Conservation (phyloP, 106 monocot genomes). For the Chionographis japonica region DNA sequence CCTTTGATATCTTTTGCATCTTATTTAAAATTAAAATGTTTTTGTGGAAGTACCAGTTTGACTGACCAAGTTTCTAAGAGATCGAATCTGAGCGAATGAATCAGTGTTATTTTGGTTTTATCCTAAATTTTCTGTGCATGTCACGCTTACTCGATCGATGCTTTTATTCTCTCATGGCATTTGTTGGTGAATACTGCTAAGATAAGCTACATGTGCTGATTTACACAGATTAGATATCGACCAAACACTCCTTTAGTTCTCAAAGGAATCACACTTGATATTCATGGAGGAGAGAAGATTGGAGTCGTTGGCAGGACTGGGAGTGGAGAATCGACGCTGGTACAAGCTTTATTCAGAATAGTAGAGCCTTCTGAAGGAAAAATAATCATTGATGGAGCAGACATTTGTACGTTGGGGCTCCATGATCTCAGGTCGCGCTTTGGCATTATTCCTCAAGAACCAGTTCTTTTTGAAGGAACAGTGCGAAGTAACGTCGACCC, state of each 20-base stretch:
- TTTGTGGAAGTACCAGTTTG: no score
- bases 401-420: slow-evolving; percentile 63
- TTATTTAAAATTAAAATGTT: no score
- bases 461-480: slow-evolving; percentile 79
- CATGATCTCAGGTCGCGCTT: slow-evolving; percentile 77
- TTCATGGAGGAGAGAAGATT: slow-evolving; percentile 64
- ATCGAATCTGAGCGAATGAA: no score
- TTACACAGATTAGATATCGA: slow-evolving; percentile 49
- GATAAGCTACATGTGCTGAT: neutral
- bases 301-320: slow-evolving; percentile 76
- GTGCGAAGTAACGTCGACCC: slow-evolving; percentile 78
- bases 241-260: slow-evolving; percentile 67
- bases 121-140: no score
- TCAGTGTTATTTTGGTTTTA: no score
- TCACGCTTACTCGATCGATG: no score
- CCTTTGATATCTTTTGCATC: no score
- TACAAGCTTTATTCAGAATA: slow-evolving; percentile 66
- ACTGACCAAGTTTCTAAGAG: no score
- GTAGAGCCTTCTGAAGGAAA: slow-evolving; percentile 61
- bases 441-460: slow-evolving; percentile 82
- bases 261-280: slow-evolving; percentile 50
- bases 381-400: slow-evolving; percentile 64
- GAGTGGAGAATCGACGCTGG: slow-evolving; percentile 75
- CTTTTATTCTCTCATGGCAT: no score
- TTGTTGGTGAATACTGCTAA: no score